A percentile compares a stretch with the other conserved stretches of the same genome.
Conservation (phyloP, 352 stramenopile species). For the Globisporangium nodosum region DNA sequence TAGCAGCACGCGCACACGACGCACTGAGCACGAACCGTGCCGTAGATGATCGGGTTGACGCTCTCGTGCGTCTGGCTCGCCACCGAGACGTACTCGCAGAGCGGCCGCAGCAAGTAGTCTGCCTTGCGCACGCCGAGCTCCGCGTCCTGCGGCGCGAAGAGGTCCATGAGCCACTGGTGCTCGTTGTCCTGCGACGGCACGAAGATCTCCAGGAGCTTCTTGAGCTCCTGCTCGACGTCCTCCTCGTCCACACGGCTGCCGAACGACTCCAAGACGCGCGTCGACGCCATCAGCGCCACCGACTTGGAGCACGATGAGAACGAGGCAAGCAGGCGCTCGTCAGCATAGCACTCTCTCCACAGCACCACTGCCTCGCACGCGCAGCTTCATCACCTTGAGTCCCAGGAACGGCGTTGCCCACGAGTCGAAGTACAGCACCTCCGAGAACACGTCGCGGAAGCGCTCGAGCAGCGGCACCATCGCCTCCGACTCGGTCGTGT, state of each 20-base stretch:
- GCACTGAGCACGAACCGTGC: conserved; percentile 18
- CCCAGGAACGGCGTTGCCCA: conserved; percentile 40
- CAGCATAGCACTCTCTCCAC: not conserved
- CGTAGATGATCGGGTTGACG: conserved; percentile 33
- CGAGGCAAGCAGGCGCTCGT: too few species aligned
- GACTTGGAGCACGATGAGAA: conserved; percentile 18
- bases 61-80: conserved; percentile 55
- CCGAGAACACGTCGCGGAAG: conserved; percentile 45
- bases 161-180: conserved; percentile 51
- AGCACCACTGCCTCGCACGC: not conserved
- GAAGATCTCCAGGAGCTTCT: conserved; percentile 54
- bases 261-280: conserved; percentile 64
- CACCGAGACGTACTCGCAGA: conserved; percentile 59
- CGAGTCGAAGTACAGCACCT: conserved; percentile 41
- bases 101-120: conserved; percentile 52
- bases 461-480: conserved; percentile 48
- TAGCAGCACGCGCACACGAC: not conserved
- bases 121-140: conserved; percentile 17
- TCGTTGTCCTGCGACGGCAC: conserved; percentile 17
- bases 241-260: conserved; percentile 24
- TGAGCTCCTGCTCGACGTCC: conserved; percentile 40
- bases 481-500: conserved; percentile 62
- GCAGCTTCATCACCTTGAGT: conserved; percentile 28
- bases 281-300: conserved; percentile 64
- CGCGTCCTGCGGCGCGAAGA: conserved; percentile 30